Evolutionary conservation across 352 stramenopile species (phyloP).

Genomic region (Peronospora destructor): DNA sequence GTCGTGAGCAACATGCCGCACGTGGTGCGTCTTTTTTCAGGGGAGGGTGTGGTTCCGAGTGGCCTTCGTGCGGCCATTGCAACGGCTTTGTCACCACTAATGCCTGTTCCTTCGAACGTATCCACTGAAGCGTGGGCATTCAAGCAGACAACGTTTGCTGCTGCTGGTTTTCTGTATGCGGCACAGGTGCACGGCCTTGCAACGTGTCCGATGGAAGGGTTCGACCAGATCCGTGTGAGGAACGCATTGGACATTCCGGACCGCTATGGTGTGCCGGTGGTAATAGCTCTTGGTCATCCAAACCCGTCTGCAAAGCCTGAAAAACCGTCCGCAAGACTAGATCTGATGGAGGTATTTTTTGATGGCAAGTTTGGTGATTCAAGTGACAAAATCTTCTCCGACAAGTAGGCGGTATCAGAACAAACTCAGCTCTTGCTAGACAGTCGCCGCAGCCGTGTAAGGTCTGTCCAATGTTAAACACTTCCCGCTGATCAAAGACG

Average conservation of each 20-base stretch:
- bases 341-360: constrained; percentile 73
- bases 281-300: constrained; percentile 64
- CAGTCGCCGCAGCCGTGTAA: too few relatives aligned
- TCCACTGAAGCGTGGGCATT: constrained; percentile 71
- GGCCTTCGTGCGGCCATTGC: constrained; percentile 51
- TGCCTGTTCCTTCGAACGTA: constrained; percentile 50
- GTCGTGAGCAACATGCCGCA: constrained; percentile 55
- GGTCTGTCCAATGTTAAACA: too few relatives aligned
- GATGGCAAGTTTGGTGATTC: constrained; percentile 77
- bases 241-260: constrained; percentile 70
- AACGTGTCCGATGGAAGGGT: constrained; percentile 78
- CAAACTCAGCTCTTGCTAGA: too few relatives aligned
- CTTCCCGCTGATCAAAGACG: too few relatives aligned
- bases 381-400: constrained; percentile 47
- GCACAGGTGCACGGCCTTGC: constrained; percentile 58
- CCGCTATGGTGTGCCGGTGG: constrained; percentile 66
- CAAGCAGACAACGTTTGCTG: constrained; percentile 76
- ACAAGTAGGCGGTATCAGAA: constrained; percentile 8
- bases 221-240: constrained; percentile 57
- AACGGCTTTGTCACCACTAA: constrained; percentile 56
- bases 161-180: constrained; percentile 60
- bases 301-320: constrained; percentile 16
- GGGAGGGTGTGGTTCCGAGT: constrained; percentile 53
- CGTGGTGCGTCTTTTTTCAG: constrained; percentile 60
- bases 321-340: constrained; percentile 39